Evolutionary conservation across 2,329 filamentous ascomycete species (phyloP).

Genomic region (Epichloe hybrida): DNA sequence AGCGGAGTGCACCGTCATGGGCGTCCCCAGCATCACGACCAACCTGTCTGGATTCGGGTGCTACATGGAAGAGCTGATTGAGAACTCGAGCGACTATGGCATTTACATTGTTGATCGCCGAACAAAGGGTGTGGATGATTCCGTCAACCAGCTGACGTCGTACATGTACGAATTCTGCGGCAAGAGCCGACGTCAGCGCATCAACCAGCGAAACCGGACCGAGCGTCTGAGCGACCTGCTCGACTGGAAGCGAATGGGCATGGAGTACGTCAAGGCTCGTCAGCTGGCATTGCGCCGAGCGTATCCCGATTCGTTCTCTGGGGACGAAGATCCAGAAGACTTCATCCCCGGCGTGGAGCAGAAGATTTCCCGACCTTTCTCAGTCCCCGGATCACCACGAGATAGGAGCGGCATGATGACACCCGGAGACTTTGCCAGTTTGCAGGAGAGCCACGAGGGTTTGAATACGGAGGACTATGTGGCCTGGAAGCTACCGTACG

Average conservation of each 20-base stretch:
- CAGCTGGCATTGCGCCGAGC: constrained; percentile 84
- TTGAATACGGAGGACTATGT: constrained; percentile 95
- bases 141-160: constrained; percentile 83
- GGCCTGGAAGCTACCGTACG: constrained; percentile 95
- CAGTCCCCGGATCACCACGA: constrained; percentile 81
- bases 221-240: constrained; percentile 88
- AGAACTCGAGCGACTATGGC: constrained; percentile 94
- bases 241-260: constrained; percentile 98
- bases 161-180: constrained; percentile 82
- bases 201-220: constrained; percentile 96
- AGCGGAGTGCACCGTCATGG: constrained; percentile 97
- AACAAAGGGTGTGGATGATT: constrained; percentile 91
- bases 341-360: constrained; percentile 87
- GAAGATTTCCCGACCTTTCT: constrained; percentile 91
- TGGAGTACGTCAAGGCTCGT: constrained; percentile 97
- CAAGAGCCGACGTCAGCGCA: constrained; percentile 91
- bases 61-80: constrained; percentile 98
- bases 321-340: constrained; percentile 71
- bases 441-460: constrained; percentile 89
- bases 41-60: constrained; percentile 96
- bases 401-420: constrained; percentile 97
- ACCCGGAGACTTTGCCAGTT: constrained; percentile 88
- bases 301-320: constrained; percentile 74
- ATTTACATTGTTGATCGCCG: constrained; percentile 98
- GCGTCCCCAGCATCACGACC: constrained; percentile 93